A percentile compares a stretch with the other conserved stretches of the same genome.
Evolutionary conservation across 2,329 filamentous ascomycete species (phyloP).

Genomic region (Phoma herbarum): DNA sequence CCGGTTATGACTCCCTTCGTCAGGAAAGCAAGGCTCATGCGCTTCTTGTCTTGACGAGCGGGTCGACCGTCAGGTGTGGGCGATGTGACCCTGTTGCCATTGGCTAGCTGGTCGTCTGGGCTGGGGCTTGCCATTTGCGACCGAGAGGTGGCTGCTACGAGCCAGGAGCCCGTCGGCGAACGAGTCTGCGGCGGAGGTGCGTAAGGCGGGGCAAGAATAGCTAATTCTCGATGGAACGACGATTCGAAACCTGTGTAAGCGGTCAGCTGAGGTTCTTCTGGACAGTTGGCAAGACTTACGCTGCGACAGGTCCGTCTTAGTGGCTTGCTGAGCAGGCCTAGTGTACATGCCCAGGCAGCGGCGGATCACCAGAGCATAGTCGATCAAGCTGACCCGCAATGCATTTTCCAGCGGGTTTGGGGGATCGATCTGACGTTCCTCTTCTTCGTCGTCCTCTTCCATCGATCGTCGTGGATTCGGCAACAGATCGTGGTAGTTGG

Average conservation of each 20-base stretch:
- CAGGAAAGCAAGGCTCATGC: conserved; percentile 51
- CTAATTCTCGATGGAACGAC: conserved; percentile 56
- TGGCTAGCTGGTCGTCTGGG: conserved; percentile 33
- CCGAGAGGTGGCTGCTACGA: conserved; percentile 39
- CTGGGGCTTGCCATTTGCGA: conserved; percentile 39
- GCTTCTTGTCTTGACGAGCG: conserved; percentile 51
- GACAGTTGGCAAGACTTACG: conserved; percentile 61
- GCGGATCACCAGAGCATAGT: conserved; percentile 88
- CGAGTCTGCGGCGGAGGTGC: conserved; percentile 39
- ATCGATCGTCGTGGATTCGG: conserved; percentile 57
- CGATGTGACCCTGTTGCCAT: conserved; percentile 37
- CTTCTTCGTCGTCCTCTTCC: conserved; percentile 41
- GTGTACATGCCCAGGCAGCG: conserved; percentile 77
- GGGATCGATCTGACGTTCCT: conserved; percentile 49
- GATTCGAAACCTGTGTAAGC: conserved; percentile 54
- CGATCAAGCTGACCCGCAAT: conserved; percentile 83
- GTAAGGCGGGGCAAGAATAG: conserved; percentile 50
- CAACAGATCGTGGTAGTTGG: conserved; percentile 78
- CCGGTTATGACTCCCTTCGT: conserved; percentile 45
- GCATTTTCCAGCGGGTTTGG: conserved; percentile 73
- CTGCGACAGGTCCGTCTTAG: conserved; percentile 67
- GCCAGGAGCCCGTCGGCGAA: conserved; percentile 49
- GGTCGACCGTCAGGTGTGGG: conserved; percentile 34
- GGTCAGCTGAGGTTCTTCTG: conserved; percentile 28
- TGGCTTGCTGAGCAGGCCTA: conserved; percentile 68